phyloP scores from a whole-genome alignment of 495 filamentous ascomycete genomes.

The Aspergillus diversus region DNA sequence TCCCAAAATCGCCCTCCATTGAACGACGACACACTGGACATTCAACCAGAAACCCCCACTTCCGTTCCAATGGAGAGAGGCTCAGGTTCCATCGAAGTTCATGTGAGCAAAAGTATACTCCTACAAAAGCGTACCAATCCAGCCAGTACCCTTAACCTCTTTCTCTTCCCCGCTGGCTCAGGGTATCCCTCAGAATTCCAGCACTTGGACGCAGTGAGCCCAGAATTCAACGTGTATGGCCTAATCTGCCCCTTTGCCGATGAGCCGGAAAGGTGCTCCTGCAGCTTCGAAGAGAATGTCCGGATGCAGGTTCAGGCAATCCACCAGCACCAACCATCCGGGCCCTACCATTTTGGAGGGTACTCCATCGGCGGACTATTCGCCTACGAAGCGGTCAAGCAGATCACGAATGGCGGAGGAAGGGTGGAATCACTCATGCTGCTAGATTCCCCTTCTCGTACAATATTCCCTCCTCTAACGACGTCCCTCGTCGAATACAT shows the following conservation, averaged over 20 bases:
- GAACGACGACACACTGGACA: not conserved
- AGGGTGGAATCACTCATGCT: constrained; percentile 37
- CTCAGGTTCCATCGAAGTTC: not conserved
- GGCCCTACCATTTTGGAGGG: constrained; percentile 71
- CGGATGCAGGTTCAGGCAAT: too few species aligned
- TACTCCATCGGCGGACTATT: constrained; percentile 53
- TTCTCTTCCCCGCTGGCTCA: constrained; percentile 78
- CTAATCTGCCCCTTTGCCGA: constrained; percentile 69
- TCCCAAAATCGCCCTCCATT: not conserved
- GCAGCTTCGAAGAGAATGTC: constrained; percentile 11
- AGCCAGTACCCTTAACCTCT: constrained; percentile 60
- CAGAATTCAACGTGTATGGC: constrained; percentile 57
- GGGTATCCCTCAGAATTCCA: constrained; percentile 70
- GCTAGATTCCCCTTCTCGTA: constrained; percentile 35
- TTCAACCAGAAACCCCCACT: not conserved
- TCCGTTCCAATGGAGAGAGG: not conserved
- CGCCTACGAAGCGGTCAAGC: constrained; percentile 42
- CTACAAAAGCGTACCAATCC: constrained; percentile 56
- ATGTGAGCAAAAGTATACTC: constrained; percentile 36
- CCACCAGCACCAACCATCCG: constrained; percentile 67
- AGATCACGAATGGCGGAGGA: constrained; percentile 34
- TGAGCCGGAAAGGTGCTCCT: constrained; percentile 51
- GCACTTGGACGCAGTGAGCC: constrained; percentile 45
- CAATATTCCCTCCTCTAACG: not conserved
- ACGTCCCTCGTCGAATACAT: too few species aligned